Base-by-base conservation (phyloP, 768 basidiomycete species). In the Arthromyces matolae region DNA sequence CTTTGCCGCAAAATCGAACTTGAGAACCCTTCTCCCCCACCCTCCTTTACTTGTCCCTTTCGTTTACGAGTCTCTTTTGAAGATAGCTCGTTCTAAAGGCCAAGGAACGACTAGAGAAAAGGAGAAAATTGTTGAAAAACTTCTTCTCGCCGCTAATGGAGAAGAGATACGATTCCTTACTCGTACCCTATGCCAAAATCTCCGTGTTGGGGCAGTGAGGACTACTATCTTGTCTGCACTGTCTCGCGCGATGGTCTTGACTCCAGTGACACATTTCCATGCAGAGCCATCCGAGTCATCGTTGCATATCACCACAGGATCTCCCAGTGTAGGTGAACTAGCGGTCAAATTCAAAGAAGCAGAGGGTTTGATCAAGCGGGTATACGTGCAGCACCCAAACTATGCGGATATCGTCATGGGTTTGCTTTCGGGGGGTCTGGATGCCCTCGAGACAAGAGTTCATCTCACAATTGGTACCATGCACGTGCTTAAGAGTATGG, bases 141-240 rank as follows among this genome's bases (percentile, higher is more conserved):
- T 95, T 19, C 77, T 95, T n/a, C 78, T 95, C 5, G 77, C 89
- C 8, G 86, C 93, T 0, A 79, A 75, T 49, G 93, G 92, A 19
- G 93, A 95, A 65, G 91, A 96, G 67, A 76, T 80, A n/a, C 78
- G 92, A 23, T 96, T 83, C 58, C 72, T 95, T 33, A 84, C 86
- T 24, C 77, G 89, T 31, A 89, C 79, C 2, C 71, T 93, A 22
- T 80, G 76, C 23, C 79, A 80, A 60, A 85, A 91, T 63, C 71
- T 92, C 35, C 81, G 90, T 37, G 93, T 95, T 13, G 93, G 93
- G 1, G 93, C 93, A 3, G 90, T 93, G 23, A 76, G 89, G 54
- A 80, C 87, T 20, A 86, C 92, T 5, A 78, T 95, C 27, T 73
- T 93, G 40, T 82, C 81, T 19, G 86, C 89, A 9, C 71, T 95